Conservation (phyloP, 2,329 filamentous ascomycete species). For the Aspergillus ochraceoroseus region DNA sequence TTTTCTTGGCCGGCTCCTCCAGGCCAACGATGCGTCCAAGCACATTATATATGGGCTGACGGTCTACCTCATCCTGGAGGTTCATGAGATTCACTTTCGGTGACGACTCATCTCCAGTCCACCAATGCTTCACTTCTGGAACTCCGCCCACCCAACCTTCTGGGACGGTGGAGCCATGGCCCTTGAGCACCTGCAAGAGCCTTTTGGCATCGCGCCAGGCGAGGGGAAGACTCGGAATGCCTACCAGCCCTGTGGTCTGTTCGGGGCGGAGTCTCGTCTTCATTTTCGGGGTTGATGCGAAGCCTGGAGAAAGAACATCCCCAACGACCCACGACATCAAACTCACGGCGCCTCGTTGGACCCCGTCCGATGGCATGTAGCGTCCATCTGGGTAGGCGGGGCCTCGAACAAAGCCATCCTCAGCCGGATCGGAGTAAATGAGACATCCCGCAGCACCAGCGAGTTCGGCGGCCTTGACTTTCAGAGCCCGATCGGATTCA, state of each 20-base stretch:
- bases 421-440: constrained; percentile 83
- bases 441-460: constrained; percentile 83
- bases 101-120: constrained; percentile 70
- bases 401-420: constrained; percentile 74
- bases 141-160: constrained; percentile 72
- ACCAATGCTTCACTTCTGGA: constrained; percentile 72
- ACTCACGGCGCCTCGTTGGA: constrained; percentile 76
- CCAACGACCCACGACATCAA: constrained; percentile 78
- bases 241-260: constrained; percentile 66
- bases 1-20: constrained; percentile 74
- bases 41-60: constrained; percentile 88
- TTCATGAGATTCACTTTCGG: constrained; percentile 79
- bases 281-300: constrained; percentile 52
- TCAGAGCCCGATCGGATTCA: constrained; percentile 67
- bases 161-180: constrained; percentile 65
- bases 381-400: constrained; percentile 69
- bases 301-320: constrained; percentile 88
- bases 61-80: constrained; percentile 73
- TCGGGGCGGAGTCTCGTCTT: constrained; percentile 62
- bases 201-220: constrained; percentile 83
- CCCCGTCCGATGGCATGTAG: constrained; percentile 73
- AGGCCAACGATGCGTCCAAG: constrained; percentile 78
- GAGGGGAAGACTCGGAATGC: constrained; percentile 85
- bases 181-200: constrained; percentile 69
- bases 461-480: constrained; percentile 83